Evolutionary conservation across 164 flowering plant genomes (phyloP), one percentile per base, ranked within the genome.

Genomic region (Magnolia sinica): DNA sequence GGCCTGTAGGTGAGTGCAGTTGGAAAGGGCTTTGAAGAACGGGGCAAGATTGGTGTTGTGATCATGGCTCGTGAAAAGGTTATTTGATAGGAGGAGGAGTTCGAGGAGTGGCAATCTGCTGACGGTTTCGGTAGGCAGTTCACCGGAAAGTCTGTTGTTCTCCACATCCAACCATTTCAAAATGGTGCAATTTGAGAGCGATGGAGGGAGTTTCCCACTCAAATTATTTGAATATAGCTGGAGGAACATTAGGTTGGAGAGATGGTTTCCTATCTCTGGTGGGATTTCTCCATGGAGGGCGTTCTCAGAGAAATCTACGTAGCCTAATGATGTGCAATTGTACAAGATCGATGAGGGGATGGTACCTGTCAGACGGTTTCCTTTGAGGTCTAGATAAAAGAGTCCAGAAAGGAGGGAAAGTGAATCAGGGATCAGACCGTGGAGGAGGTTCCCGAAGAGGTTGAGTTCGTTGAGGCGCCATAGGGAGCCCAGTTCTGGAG

Each of bases 281-380:
- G 92, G 91, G 65, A 89, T 84, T 1, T 69, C 68, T 1, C 92
- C 92, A 2, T 67, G 68, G 63, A 88, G 79, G 2, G 22, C 37
- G 75, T 89, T 89, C 16, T n/a, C 8, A 45, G 91, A 84, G 68
- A 89, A 79, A 79, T 89, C 92, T 20, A 87, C 20, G 75, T 82
- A 82, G 16, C 8, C 1, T 52, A 89, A 73, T 0, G 4, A 11
- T 55, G 88, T 81, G 84, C 90, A 87, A 81, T 89, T 89, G 23
- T 80, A 78, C 79, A 87, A 86, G 27, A 87, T 76, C 11, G 80
- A 73, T 55, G 52, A 13, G 14, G 83, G 80, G 71, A 81, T 71
- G 50, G 63, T 77, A 6, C 85, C 82, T 1, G 64, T 73, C 50
- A 83, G 50, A 18, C 65, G 78, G 80, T 83, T 83, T 24, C 55